Conservation (phyloP, 2,329 filamentous ascomycete species). For the Chaetoscypha palmicola region DNA sequence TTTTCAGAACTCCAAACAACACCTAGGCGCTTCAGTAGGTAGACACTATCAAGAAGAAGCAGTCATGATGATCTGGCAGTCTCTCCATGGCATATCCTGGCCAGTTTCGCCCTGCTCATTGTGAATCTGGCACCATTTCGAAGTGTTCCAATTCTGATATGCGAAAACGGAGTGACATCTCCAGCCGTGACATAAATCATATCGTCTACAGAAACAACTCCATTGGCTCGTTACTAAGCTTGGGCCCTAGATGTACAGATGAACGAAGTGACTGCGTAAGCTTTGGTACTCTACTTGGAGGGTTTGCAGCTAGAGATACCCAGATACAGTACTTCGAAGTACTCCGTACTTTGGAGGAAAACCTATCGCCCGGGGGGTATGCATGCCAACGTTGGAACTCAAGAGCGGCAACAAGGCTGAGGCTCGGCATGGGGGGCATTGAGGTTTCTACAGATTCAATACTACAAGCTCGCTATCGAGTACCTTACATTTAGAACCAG, state of each 20-base stretch:
- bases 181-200: slow-evolving; percentile 8
- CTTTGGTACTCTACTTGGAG: background rate
- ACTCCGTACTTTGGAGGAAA: too few relatives aligned
- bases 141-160: background rate
- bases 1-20: slow-evolving; percentile 1
- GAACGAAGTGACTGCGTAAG: background rate
- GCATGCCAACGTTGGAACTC: too few relatives aligned
- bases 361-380: too few relatives aligned
- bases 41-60: slow-evolving; percentile 4
- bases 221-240: slow-evolving; percentile 3
- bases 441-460: slow-evolving; percentile 7
- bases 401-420: slow-evolving; percentile 7
- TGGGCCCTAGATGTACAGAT: slow-evolving; percentile 5
- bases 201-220: slow-evolving; percentile 8
- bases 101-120: background rate
- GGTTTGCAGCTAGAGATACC: too few relatives aligned
- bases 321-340: too few relatives aligned
- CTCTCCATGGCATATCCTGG: slow-evolving; percentile 1
- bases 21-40: too few relatives aligned
- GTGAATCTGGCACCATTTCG: background rate
- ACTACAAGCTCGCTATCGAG: slow-evolving; percentile 6
- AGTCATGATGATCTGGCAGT: slow-evolving; percentile 4
- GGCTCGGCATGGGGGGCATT: slow-evolving; percentile 9
- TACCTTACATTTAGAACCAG: background rate
- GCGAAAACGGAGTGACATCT: slow-evolving; percentile 2